Base-by-base conservation (phyloP, 495 filamentous ascomycete species). In the Symbiotaphrina buchneri region DNA sequence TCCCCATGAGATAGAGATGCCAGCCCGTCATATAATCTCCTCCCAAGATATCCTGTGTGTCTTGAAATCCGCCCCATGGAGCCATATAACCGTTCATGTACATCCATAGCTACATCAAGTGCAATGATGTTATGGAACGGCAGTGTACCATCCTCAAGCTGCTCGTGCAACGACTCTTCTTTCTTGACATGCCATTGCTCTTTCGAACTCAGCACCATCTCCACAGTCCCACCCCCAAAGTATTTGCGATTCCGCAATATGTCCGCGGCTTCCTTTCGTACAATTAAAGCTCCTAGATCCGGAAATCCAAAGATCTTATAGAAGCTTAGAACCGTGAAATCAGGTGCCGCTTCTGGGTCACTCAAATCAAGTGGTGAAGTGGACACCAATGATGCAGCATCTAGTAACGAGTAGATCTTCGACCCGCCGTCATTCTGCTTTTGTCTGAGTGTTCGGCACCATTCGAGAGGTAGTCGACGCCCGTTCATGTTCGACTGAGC, bases 271-370 rank as follows among this genome's bases (percentile, higher is more conserved):
- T 57, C 53, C 39, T 59, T 69, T 17, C 73, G 62, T 8, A 83
- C 59, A 22, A 81, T 59, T 15, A 84, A 47, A 4, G 63, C 76
- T 1, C 77, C 78, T 10, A 85, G 56, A 33, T 83, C 70, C 0
- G 77, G 77, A 34, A 78, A 77, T 10, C 77, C 77, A 43, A 83
- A 83, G 31, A 83, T 75, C 48, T 85, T 85, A 48, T 83, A 82
- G 43, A 83, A 68, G 6, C 70, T 76, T 15, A 82, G 36, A 21
- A 63, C 67, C 5, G 58, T 67, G 37, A 83, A 83, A 40, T 85
- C 78, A 0, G 76, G 74, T 6, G 75, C 71, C 11, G 44, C 48
- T 6, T 55, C 51, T 2, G 62, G 41, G 36, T 81, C 56, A 26
- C 54, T 59, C 17, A 85, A 59, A 38, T 67, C 59, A 34, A 83